These are phyloP conservation scores for Fusarium sp. DNA, from an alignment of 2,329 filamentous ascomycete species.

Conservation along the genomic window DNA sequence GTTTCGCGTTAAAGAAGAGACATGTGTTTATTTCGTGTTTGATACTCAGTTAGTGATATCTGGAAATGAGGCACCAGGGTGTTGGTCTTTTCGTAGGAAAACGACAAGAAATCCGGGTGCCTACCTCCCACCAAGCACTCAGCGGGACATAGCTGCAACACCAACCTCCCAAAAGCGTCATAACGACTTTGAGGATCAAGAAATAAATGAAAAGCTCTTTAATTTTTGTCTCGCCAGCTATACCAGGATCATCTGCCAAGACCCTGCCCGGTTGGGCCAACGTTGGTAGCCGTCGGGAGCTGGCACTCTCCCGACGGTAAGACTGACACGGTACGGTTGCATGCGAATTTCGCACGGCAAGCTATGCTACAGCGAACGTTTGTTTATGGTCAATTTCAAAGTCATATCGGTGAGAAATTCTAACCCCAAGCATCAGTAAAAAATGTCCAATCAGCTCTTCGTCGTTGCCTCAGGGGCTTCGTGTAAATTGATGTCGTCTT, in stretches of 20 bases:
- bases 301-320: background rate
- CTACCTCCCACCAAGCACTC: background rate
- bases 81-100: background rate
- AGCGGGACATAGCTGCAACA: background rate
- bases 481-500: too few relatives aligned
- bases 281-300: background rate
- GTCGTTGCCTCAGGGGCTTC: too few relatives aligned
- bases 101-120: background rate
- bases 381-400: too few relatives aligned
- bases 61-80: background rate
- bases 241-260: background rate
- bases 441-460: too few relatives aligned
- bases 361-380: too few relatives aligned
- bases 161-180: background rate
- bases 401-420: too few relatives aligned
- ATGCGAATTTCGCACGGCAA: background rate
- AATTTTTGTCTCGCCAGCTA: accelerated
- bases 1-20: background rate
- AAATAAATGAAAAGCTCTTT: accelerated
- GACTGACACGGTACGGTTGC: background rate
- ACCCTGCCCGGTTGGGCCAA: background rate
- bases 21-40: background rate
- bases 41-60: background rate
- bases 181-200: background rate
- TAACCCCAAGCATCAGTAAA: too few relatives aligned